Evolutionary conservation across 2,329 filamentous ascomycete genomes (phyloP).

Genomic region (Fusarium beomiforme): DNA sequence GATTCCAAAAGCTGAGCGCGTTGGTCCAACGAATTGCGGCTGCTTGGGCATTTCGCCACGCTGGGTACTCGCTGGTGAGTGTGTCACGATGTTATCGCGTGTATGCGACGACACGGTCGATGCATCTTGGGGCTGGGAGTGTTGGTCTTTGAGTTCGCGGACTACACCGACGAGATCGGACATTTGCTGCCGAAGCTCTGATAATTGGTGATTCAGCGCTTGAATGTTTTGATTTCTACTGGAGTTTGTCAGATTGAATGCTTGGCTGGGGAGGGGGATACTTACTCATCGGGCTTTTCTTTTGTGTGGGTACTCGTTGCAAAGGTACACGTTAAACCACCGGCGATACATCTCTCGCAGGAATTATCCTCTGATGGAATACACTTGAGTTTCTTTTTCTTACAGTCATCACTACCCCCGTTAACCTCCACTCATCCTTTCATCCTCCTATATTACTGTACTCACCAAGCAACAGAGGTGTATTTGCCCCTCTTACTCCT

Average conservation of each 20-base stretch:
- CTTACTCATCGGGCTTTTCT: slow-evolving; percentile 36
- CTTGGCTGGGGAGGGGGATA: neutral
- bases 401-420: slow-evolving; percentile 49
- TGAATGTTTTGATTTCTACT: slow-evolving; percentile 17
- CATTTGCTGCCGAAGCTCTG: slow-evolving; percentile 45
- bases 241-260: neutral
- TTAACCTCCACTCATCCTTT: slow-evolving; percentile 2
- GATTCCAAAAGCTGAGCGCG: slow-evolving; percentile 48
- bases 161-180: slow-evolving; percentile 41
- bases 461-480: slow-evolving; percentile 50
- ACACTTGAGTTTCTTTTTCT: slow-evolving; percentile 55
- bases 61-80: slow-evolving; percentile 31
- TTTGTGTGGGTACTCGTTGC: slow-evolving; percentile 27
- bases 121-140: neutral
- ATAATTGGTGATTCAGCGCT: slow-evolving; percentile 43
- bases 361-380: slow-evolving; percentile 38
- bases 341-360: slow-evolving; percentile 47
- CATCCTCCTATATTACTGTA: too few relatives aligned
- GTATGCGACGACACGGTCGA: slow-evolving; percentile 21
- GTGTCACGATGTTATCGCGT: slow-evolving; percentile 10
- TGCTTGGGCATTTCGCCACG: slow-evolving; percentile 42
- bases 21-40: slow-evolving; percentile 51
- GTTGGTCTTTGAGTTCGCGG: slow-evolving; percentile 40
- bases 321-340: slow-evolving; percentile 43
- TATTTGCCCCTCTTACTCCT: slow-evolving; percentile 50